These are phyloP conservation scores for Penicillium sp. DNA, from an alignment of 2,329 filamentous ascomycete species.

Conservation along the genomic window DNA sequence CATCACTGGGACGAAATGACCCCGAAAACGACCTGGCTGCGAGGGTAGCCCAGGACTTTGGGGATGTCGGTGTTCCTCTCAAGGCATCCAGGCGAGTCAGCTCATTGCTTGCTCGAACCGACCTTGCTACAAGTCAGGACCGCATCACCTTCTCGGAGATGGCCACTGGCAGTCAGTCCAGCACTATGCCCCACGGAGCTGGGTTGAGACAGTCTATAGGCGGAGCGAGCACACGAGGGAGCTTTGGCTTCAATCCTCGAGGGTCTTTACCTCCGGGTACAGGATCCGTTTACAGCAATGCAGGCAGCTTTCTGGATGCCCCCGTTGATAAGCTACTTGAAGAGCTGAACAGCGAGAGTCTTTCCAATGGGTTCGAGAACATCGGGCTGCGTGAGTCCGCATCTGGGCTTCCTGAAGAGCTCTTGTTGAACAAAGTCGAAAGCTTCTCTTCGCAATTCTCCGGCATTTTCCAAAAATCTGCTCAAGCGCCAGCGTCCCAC, in stretches of 20 bases:
- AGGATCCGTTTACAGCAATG: slow-evolving; percentile 48
- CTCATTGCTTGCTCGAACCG: slow-evolving; percentile 83
- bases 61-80: slow-evolving; percentile 54
- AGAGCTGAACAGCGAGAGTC: slow-evolving; percentile 61
- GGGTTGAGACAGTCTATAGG: slow-evolving; percentile 72
- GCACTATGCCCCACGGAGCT: slow-evolving; percentile 37
- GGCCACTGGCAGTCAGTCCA: slow-evolving; percentile 49
- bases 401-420: slow-evolving; percentile 70
- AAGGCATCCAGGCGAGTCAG: slow-evolving; percentile 78
- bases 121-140: slow-evolving; percentile 83
- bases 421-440: slow-evolving; percentile 71
- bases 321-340: slow-evolving; percentile 71
- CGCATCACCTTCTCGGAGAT: slow-evolving; percentile 77
- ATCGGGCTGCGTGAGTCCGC: slow-evolving; percentile 74
- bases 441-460: slow-evolving; percentile 61
- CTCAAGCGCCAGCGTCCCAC: slow-evolving; percentile 24
- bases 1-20: slow-evolving; percentile 14
- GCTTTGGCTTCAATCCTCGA: slow-evolving; percentile 56
- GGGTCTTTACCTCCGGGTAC: slow-evolving; percentile 57
- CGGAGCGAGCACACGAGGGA: slow-evolving; percentile 64
- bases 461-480: slow-evolving; percentile 30
- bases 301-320: slow-evolving; percentile 66
- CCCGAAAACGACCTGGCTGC: slow-evolving; percentile 65
- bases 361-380: slow-evolving; percentile 69
- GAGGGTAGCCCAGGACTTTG: slow-evolving; percentile 69